phyloP scores from a whole-genome alignment of 75 land plant species.

The Chamaecyparis obtusa region DNA sequence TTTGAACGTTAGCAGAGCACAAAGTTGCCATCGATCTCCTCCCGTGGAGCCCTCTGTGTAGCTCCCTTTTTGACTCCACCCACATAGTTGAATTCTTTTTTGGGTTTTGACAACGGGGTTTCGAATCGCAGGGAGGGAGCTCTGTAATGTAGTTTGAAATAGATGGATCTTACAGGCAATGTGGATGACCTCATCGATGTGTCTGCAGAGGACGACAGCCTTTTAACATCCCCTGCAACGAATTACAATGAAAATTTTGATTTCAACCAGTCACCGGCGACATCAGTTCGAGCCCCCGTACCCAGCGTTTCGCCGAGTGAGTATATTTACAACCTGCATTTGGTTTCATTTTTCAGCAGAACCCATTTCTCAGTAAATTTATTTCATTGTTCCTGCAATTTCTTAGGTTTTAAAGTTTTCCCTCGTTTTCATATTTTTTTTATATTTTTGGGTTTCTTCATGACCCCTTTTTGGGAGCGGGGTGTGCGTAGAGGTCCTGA shows the following conservation, averaged over 20 bases:
- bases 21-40: background rate
- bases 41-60: background rate
- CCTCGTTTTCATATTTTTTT: background rate
- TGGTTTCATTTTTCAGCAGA: background rate
- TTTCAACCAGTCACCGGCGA: background rate
- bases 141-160: background rate
- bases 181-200: conserved; percentile 12
- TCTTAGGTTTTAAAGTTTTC: background rate
- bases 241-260: background rate
- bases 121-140: background rate
- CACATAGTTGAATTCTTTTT: background rate
- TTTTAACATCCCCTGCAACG: background rate
- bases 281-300: background rate
- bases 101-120: background rate
- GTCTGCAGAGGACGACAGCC: conserved; percentile 6
- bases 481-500: background rate
- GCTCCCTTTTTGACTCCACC: background rate
- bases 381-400: background rate
- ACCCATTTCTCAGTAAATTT: background rate
- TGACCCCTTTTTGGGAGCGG: background rate
- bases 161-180: background rate
- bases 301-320: background rate
- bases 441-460: background rate
- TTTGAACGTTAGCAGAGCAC: background rate
- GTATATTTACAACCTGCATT: background rate